Evolutionary conservation across 306 rosid species (phyloP), one percentile per base, ranked within the genome.

Genomic region (Benincasa hispida): DNA sequence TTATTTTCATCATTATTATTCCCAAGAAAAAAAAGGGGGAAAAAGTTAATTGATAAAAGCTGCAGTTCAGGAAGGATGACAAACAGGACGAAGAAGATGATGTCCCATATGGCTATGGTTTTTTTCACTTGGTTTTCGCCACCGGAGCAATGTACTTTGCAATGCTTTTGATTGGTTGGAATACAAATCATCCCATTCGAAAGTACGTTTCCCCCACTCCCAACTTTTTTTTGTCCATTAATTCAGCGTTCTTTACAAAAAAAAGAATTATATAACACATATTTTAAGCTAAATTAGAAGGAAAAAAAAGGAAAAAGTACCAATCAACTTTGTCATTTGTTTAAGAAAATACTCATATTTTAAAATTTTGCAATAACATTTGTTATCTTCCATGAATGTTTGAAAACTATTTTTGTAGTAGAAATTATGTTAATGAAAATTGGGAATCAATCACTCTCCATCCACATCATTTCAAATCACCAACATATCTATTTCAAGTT

Each of bases 101-200:
- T 80, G 93, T 89, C 65, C 99, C 98, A 28, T 95, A 95, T 56
- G 99, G 99, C 76, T 95, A 95, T 79, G 99, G 99, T 25, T 95
- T 95, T 89, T 95, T 95, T 82, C 99, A 95, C 79, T 85, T 95
- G 58, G 99, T 95, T 73, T 95, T 95, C 48, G 97, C 99, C 45
- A 90, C 96, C 0, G 99, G 99, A 70, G 98, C 99, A 50, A 95
- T 95, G 99, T 92, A 95, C 88, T 95, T 95, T 67, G 99, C 98
- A 8, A 95, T 95, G 99, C 87, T 95, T 25, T 83, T 95, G 82
- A 83, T 89, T 58, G 94, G 99, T 79, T 95, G 99, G 99, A 89
- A 90, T 74, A 82, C 91, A 79, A 89, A 95, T 59, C 98, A 87
- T 77, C 65, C 86, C 45, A 95, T 95, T 87, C 85, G 75, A 85